Conservation (phyloP, 2,329 filamentous ascomycete genomes). For the Pestalotiopsis sp. region DNA sequence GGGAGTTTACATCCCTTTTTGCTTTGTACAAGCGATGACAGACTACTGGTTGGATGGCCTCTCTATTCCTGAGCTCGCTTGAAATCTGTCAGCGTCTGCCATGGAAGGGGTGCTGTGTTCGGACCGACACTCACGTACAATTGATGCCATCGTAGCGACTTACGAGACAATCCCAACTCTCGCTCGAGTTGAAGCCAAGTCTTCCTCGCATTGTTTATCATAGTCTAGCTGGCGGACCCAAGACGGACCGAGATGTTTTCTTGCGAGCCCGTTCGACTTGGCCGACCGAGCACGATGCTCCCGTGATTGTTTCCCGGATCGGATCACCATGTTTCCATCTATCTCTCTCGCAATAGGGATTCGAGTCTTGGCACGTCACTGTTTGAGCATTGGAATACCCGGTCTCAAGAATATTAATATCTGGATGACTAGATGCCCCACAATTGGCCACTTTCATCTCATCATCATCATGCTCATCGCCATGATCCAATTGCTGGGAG, state of each 20-base stretch:
- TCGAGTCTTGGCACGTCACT: not conserved
- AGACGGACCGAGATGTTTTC: not conserved
- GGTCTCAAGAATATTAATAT: not conserved
- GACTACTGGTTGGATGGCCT: too few relatives aligned
- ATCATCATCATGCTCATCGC: not conserved
- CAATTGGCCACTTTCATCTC: not conserved
- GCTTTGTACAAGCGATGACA: too few relatives aligned
- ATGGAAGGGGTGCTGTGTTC: too few relatives aligned
- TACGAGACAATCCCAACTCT: not conserved
- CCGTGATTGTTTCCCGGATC: not conserved
- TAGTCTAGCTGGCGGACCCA: not conserved
- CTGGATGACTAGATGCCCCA: not conserved
- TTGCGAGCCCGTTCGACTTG: not conserved
- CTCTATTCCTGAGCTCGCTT: too few relatives aligned
- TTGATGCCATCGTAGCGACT: too few relatives aligned
- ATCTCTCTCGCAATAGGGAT: not conserved
- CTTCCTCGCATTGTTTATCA: not conserved
- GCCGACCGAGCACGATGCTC: not conserved
- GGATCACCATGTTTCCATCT: not conserved
- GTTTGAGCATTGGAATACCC: not conserved
- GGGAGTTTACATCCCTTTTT: too few relatives aligned
- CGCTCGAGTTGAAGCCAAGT: not conserved
- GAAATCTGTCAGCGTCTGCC: too few relatives aligned
- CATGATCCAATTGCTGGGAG: not conserved
- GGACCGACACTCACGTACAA: too few relatives aligned